These are phyloP conservation scores for Ustilago shanxiensis DNA, from an alignment of 1,284 basidiomycete genomes.

Conservation along the genomic window DNA sequence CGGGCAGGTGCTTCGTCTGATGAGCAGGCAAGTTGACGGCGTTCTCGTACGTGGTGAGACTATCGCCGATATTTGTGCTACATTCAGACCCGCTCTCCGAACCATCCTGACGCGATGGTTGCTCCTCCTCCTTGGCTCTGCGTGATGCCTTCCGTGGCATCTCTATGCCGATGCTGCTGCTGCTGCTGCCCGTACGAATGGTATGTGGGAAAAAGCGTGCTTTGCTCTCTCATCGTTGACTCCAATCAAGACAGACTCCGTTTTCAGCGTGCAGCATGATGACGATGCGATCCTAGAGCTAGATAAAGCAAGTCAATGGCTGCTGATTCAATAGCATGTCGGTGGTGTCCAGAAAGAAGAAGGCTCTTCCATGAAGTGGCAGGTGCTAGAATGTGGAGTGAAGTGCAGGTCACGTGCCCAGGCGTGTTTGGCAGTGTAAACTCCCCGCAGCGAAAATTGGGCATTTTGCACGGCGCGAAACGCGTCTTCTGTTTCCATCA, in stretches of 20 bases:
- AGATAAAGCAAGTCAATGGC: not conserved
- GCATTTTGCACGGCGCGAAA: conserved; percentile 25
- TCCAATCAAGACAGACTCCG: no score
- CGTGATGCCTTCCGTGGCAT: not conserved
- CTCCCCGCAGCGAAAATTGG: conserved; percentile 1
- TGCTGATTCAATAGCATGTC: not conserved
- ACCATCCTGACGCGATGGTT: not conserved
- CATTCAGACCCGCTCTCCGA: conserved; percentile 11
- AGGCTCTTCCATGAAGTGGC: no score
- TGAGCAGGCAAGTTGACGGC: conserved; percentile 51
- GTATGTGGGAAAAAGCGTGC: not conserved
- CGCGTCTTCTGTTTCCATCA: conserved; percentile 19
- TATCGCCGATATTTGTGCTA: not conserved
- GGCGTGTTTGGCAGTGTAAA: conserved; percentile 19
- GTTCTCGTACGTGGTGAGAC: not conserved
- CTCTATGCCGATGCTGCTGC: not conserved
- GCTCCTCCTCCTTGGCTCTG: not conserved
- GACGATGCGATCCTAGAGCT: no score
- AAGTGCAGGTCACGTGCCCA: conserved; percentile 31
- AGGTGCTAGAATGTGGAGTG: conserved; percentile 27
- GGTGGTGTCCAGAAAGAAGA: not conserved
- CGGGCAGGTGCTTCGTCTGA: conserved; percentile 47
- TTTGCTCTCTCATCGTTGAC: not conserved
- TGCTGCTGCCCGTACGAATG: no score
- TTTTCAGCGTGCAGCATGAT: no score